Conservation (phyloP, 805 yeast genomes). For the Saccharomycodes ludwigii region DNA sequence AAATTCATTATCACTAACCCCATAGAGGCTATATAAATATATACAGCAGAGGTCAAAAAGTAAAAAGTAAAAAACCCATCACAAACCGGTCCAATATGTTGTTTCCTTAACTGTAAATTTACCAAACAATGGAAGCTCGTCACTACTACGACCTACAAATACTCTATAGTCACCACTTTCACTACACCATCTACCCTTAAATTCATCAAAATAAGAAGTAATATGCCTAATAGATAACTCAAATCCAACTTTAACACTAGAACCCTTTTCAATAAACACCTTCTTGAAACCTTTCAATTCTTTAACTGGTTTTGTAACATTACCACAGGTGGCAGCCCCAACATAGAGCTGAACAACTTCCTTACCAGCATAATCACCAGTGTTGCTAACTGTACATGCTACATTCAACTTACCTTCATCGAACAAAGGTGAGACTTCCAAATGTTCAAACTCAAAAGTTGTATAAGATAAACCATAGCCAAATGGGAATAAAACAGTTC, state of each 20-base stretch:
- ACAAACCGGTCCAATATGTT: conserved; percentile 15
- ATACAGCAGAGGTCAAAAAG: no score
- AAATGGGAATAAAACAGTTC: conserved; percentile 43
- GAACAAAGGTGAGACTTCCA: conserved; percentile 22
- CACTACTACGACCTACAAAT: conserved; percentile 31
- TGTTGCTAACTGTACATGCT: conserved; percentile 32
- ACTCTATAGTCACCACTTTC: conserved; percentile 40
- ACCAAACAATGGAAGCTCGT: conserved; percentile 15
- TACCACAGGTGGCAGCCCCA: conserved; percentile 20
- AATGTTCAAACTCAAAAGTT: conserved; percentile 29
- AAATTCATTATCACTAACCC: no score
- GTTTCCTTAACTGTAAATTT: conserved; percentile 13
- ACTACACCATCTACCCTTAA: conserved; percentile 35
- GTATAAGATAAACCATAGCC: conserved; percentile 56
- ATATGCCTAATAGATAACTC: conserved; percentile 34
- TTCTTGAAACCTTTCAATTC: conserved; percentile 50
- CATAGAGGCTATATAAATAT: no score
- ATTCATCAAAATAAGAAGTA: conserved; percentile 42
- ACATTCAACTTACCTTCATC: conserved; percentile 17
- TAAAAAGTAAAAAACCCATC: no score
- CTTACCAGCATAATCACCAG: conserved; percentile 35
- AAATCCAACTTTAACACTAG: conserved; percentile 26
- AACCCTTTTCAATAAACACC: conserved; percentile 33
- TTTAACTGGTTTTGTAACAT: conserved; percentile 38
- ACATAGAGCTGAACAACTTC: conserved; percentile 48